Percentiles rank a stretch among this genome's conserved stretches.
Evolutionary conservation across 23 red algal species (phyloP).

Genomic region (Gracilariopsis chorda): DNA sequence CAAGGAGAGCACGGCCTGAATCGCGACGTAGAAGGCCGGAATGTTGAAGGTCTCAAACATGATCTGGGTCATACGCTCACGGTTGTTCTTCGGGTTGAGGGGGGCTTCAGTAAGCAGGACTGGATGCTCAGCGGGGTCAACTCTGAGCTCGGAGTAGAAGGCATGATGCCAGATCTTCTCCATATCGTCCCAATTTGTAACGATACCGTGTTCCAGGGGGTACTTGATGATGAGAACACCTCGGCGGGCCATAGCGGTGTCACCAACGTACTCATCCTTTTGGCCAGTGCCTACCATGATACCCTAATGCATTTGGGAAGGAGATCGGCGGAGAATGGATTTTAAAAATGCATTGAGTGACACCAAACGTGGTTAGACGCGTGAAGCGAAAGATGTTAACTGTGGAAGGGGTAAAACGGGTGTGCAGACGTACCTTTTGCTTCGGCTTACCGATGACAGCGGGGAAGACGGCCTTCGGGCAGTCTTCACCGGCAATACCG

Average conservation of each 20-base stretch:
- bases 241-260: slow-evolving; percentile 92
- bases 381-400: neutral
- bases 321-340: too few relatives aligned
- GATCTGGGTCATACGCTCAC: slow-evolving; percentile 98
- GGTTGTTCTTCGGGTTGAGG: slow-evolving; percentile 96
- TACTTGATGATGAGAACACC: slow-evolving; percentile 99
- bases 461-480: slow-evolving; percentile 96
- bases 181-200: slow-evolving; percentile 99
- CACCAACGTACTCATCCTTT: slow-evolving; percentile 99
- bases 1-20: slow-evolving; percentile 97
- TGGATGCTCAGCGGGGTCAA: slow-evolving; percentile 94
- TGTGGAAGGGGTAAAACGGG: too few relatives aligned
- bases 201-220: slow-evolving; percentile 99
- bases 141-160: slow-evolving; percentile 97
- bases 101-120: slow-evolving; percentile 97
- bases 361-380: neutral
- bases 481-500: slow-evolving; percentile 98
- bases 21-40: slow-evolving; percentile 98
- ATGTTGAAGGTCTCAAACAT: slow-evolving; percentile 99
- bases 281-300: slow-evolving; percentile 99
- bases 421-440: slow-evolving; percentile 66
- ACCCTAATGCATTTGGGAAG: slow-evolving; percentile 7
- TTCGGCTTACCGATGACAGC: slow-evolving; percentile 96
- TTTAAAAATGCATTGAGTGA: too few relatives aligned
- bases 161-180: slow-evolving; percentile 99